Conservation (phyloP, 2,329 filamentous ascomycete species). For the Calonectria naviculata region DNA sequence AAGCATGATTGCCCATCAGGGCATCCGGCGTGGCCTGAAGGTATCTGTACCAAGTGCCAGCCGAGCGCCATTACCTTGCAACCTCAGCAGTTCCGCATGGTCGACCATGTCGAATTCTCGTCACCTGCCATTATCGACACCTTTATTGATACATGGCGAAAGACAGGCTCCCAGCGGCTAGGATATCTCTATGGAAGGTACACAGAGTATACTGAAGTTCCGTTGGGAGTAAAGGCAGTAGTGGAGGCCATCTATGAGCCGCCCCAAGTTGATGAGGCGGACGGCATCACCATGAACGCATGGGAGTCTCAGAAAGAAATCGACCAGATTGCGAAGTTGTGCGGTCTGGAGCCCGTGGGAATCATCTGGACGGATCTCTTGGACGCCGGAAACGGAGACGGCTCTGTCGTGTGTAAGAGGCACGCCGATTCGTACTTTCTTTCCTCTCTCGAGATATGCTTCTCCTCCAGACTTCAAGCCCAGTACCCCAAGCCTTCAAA, state of each 20-base stretch:
- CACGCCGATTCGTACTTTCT: slow-evolving; percentile 96
- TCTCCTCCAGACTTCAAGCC: slow-evolving; percentile 88
- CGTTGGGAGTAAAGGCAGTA: slow-evolving; percentile 92
- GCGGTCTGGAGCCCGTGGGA: slow-evolving; percentile 88
- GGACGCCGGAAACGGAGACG: slow-evolving; percentile 83
- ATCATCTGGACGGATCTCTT: slow-evolving; percentile 95
- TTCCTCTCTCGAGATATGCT: slow-evolving; percentile 90
- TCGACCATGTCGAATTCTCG: slow-evolving; percentile 97
- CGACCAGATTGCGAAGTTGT: slow-evolving; percentile 82
- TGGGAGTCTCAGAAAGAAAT: slow-evolving; percentile 89
- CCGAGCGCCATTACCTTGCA: slow-evolving; percentile 96
- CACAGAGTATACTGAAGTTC: slow-evolving; percentile 90
- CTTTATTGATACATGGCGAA: slow-evolving; percentile 93
- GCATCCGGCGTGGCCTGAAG: slow-evolving; percentile 92
- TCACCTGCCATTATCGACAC: slow-evolving; percentile 85
- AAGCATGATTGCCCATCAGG: slow-evolving; percentile 90
- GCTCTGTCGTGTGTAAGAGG: slow-evolving; percentile 91
- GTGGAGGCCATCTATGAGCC: slow-evolving; percentile 98
- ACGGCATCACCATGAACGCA: slow-evolving; percentile 85
- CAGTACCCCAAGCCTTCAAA: slow-evolving; percentile 91
- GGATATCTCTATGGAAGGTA: slow-evolving; percentile 94
- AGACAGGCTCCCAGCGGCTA: slow-evolving; percentile 83
- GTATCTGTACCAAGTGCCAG: slow-evolving; percentile 98
- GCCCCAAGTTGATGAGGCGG: slow-evolving; percentile 87
- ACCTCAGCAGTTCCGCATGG: slow-evolving; percentile 94